Evolutionary conservation across 2,329 filamentous ascomycete species (phyloP).

Genomic region (Grosmannia serpens): DNA sequence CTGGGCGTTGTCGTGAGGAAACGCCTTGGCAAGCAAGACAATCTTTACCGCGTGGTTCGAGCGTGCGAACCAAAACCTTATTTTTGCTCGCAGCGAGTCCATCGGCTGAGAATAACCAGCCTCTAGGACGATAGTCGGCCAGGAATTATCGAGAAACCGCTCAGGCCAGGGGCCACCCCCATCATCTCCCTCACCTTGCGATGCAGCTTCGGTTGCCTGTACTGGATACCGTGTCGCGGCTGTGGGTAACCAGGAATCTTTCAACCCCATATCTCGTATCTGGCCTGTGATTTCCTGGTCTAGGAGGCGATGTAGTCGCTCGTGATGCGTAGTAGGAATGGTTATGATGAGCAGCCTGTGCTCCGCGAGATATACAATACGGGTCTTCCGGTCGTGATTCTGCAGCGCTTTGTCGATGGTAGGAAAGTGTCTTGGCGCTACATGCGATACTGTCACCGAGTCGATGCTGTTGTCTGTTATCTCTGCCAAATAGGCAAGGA

Average conservation of each 20-base stretch:
- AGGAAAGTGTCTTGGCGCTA: too few relatives aligned
- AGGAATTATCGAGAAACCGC: not conserved
- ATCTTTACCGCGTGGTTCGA: conserved; percentile 1
- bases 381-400: too few relatives aligned
- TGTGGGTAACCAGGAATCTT: not conserved
- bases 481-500: too few relatives aligned
- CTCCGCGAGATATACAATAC: too few relatives aligned
- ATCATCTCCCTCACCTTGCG: conserved; percentile 3
- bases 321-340: too few relatives aligned
- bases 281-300: too few relatives aligned
- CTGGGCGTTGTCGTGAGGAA: not conserved
- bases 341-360: too few relatives aligned
- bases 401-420: too few relatives aligned
- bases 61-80: not conserved
- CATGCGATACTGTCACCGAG: too few relatives aligned
- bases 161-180: not conserved
- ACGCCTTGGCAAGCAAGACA: conserved; percentile 1
- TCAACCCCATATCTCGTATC: not conserved
- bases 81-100: not conserved
- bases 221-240: not conserved
- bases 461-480: too few relatives aligned
- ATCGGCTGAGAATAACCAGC: not conserved
- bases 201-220: not conserved
- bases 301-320: too few relatives aligned
- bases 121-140: conserved; percentile 4